Evolutionary conservation across 1,284 basidiomycete genomes (phyloP), one percentile per base, ranked within the genome.

Genomic region (Trichosporon sp.): DNA sequence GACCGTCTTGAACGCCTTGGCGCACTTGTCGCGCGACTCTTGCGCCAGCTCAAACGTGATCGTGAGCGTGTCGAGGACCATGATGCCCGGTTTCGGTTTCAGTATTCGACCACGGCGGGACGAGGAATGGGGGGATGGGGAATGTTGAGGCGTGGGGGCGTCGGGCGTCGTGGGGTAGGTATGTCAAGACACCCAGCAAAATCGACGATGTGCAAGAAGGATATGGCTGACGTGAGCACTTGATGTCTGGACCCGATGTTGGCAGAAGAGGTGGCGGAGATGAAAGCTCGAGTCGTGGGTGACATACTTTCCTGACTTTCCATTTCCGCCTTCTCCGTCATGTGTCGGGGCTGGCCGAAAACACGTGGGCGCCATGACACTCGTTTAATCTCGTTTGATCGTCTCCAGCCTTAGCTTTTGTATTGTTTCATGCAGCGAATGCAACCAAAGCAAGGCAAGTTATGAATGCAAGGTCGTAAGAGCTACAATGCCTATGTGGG

Each of bases 1-100:
- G 3, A 83, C 78, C 7, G 70, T 76, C 31, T 74, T 43, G 74
- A 84, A 81, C 11, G 68, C 43, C 14, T 65, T 54, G 40, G 75
- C 70, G 37, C 83, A 61, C 63, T 75, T 69, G 12, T 69, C 71
- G 10, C 81, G 74, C 66, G 77, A 69, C 8, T 64, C 66, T 2
- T 72, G 66, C n/a, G 77, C 76, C 54, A 78, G 48, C 1, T 73
- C 35, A 43, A 75, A 67, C 6, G 61, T 32, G 64, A 73, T 63
- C 4, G 64, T 68, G 16, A 71, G 35, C 5, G 72, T 73, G n/a
- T 65, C 21, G 32, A 71, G 67, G 4, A 38, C 37, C 11, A 48
- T 65, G 26, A 1, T 19, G 26, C 26, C 26, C 26, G 26, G 26
- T 26, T 26, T 26, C 26, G 26, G 26, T 26, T 40, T 40, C 38